phyloP scores from a whole-genome alignment of 768 basidiomycete species.

The Suillus cothurnatus region DNA sequence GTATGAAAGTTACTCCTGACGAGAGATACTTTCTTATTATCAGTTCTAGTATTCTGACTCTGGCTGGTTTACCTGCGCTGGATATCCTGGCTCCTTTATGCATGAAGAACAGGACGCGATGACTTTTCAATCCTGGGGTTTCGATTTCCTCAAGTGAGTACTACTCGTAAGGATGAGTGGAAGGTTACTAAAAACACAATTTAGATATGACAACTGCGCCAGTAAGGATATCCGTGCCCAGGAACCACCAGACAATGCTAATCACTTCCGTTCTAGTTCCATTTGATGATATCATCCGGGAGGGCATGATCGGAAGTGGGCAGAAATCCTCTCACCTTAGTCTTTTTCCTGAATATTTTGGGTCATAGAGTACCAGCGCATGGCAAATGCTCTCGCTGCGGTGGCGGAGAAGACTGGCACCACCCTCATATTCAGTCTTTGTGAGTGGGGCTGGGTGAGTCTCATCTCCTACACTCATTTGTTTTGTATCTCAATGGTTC shows the following conservation, averaged over 20 bases:
- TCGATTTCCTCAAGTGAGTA: constrained; percentile 62
- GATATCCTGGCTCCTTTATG: constrained; percentile 62
- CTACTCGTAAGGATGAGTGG: not conserved
- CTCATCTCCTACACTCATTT: not conserved
- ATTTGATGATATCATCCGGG: constrained; percentile 53
- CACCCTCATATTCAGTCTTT: constrained; percentile 60
- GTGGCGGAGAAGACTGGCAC: constrained; percentile 49
- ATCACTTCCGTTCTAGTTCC: constrained; percentile 42
- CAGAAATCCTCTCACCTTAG: constrained; percentile 11
- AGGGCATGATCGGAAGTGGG: constrained; percentile 56
- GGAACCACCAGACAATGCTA: not conserved
- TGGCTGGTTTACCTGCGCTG: constrained; percentile 65
- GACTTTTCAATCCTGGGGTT: constrained; percentile 62
- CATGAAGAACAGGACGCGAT: constrained; percentile 63
- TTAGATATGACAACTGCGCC: constrained; percentile 62
- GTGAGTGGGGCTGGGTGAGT: constrained; percentile 68
- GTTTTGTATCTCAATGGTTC: not conserved
- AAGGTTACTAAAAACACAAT: constrained; percentile 6
- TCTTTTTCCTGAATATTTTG: not conserved
- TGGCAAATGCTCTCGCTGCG: constrained; percentile 55
- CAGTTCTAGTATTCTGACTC: constrained; percentile 59
- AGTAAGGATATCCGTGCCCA: constrained; percentile 33
- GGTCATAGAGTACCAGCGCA: constrained; percentile 54
- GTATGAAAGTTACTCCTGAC: constrained; percentile 35
- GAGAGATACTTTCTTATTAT: not conserved